Evolutionary conservation across 768 basidiomycete genomes (phyloP).

Genomic region (Gymnopilus dilepis): DNA sequence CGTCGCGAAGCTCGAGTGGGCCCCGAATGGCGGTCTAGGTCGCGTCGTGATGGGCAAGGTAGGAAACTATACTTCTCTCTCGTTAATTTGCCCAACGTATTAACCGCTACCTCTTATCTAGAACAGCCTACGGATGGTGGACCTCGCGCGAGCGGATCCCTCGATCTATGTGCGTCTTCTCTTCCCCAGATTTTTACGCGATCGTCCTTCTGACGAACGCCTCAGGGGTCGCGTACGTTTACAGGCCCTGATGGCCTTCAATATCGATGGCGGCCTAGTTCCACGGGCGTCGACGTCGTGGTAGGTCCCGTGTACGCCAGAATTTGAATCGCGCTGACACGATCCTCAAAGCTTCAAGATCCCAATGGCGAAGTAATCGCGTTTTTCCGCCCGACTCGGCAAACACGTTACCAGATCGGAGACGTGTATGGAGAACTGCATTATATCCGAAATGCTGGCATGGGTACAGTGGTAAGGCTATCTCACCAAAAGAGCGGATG

Average conservation of each 20-base stretch:
- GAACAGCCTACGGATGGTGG: slow-evolving; percentile 82
- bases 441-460: slow-evolving; percentile 78
- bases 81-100: slow-evolving; percentile 5
- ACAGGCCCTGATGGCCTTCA: slow-evolving; percentile 82
- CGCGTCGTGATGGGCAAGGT: slow-evolving; percentile 89
- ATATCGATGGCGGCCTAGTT: slow-evolving; percentile 82
- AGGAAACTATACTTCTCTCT: slow-evolving; percentile 21
- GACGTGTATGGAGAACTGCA: slow-evolving; percentile 89
- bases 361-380: slow-evolving; percentile 71
- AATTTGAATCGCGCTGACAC: slow-evolving; percentile 7
- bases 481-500: slow-evolving; percentile 8
- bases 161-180: slow-evolving; percentile 52
- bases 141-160: slow-evolving; percentile 76
- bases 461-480: slow-evolving; percentile 75
- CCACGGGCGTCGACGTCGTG: slow-evolving; percentile 60
- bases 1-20: slow-evolving; percentile 89
- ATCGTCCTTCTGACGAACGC: slow-evolving; percentile 17
- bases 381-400: slow-evolving; percentile 78
- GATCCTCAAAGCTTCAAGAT: slow-evolving; percentile 68
- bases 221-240: slow-evolving; percentile 69
- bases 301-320: slow-evolving; percentile 41
- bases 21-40: slow-evolving; percentile 80
- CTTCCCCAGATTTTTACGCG: slow-evolving; percentile 12
- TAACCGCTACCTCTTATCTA: slow-evolving; percentile 40
- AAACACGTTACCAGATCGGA: slow-evolving; percentile 82